These are phyloP conservation scores for Cryptococcus jaspeensis DNA, from an alignment of 1,284 basidiomycete species.

Conservation along the genomic window DNA sequence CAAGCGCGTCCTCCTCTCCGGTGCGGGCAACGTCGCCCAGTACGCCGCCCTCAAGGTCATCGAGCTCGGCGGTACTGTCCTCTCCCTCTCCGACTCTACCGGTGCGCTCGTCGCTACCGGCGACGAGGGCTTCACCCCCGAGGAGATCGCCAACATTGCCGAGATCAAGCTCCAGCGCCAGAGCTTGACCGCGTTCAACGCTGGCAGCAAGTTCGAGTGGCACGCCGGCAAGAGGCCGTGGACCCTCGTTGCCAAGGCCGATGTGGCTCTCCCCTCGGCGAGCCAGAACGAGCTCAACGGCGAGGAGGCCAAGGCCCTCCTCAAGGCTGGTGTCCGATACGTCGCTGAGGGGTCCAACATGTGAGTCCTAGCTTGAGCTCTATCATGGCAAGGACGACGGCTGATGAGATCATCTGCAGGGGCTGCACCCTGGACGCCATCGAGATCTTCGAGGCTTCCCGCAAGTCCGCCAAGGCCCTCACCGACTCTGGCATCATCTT, in stretches of 20 bases:
- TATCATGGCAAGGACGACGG: background rate
- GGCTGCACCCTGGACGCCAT: slow-evolving; percentile 71
- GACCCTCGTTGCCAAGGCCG: slow-evolving; percentile 66
- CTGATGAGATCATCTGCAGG: slow-evolving; percentile 8
- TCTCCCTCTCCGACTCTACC: slow-evolving; percentile 76
- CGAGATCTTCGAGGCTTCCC: slow-evolving; percentile 67
- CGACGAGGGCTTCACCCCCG: slow-evolving; percentile 60
- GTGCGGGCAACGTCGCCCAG: slow-evolving; percentile 71
- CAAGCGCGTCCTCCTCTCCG: slow-evolving; percentile 69
- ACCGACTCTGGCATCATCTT: slow-evolving; percentile 54
- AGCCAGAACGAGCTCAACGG: slow-evolving; percentile 73
- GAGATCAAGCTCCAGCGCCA: slow-evolving; percentile 67
- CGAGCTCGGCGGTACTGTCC: slow-evolving; percentile 70
- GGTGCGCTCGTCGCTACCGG: slow-evolving; percentile 64
- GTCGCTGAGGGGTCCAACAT: slow-evolving; percentile 79
- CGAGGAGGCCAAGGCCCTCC: slow-evolving; percentile 68
- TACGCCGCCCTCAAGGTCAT: slow-evolving; percentile 77
- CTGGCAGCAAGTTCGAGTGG: slow-evolving; percentile 60
- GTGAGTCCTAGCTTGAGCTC: slow-evolving; percentile 37
- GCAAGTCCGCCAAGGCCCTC: slow-evolving; percentile 55
- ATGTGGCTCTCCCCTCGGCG: slow-evolving; percentile 73
- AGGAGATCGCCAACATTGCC: slow-evolving; percentile 61
- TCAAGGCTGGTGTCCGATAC: slow-evolving; percentile 68
- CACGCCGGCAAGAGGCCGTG: slow-evolving; percentile 70
- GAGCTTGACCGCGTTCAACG: slow-evolving; percentile 58